These are phyloP conservation scores for Curvularia spicifera DNA, from an alignment of 2,329 filamentous ascomycete genomes.

Conservation along the genomic window DNA sequence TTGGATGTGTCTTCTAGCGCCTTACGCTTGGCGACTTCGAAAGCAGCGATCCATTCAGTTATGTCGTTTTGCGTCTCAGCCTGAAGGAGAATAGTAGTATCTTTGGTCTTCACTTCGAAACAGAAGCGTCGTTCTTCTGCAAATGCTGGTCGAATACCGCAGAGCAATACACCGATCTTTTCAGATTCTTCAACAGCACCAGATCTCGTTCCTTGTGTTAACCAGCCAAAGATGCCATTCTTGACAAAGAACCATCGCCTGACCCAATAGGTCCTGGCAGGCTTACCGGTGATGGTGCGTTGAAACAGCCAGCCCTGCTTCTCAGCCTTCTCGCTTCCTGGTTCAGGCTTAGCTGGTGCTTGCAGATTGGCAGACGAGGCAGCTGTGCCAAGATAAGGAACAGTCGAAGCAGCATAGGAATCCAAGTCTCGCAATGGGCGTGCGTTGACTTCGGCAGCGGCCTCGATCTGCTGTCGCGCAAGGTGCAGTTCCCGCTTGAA, in stretches of 20 bases:
- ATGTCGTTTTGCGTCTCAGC: conserved; percentile 90
- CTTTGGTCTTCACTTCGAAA: conserved; percentile 98
- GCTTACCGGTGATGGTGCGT: conserved; percentile 82
- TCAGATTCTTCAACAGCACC: conserved; percentile 93
- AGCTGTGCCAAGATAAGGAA: conserved; percentile 79
- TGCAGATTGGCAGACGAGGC: conserved; percentile 61
- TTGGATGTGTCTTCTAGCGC: conserved; percentile 77
- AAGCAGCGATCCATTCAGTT: conserved; percentile 92
- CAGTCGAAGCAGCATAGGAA: conserved; percentile 87
- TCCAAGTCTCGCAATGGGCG: conserved; percentile 91
- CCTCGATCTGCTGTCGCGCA: conserved; percentile 82
- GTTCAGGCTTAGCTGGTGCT: conserved; percentile 60
- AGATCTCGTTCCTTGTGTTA: conserved; percentile 79
- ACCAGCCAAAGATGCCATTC: conserved; percentile 93
- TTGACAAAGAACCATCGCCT: conserved; percentile 95
- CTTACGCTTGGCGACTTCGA: conserved; percentile 91
- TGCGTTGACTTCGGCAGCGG: conserved; percentile 70
- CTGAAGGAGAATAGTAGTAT: conserved; percentile 85
- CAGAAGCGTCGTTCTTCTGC: conserved; percentile 95
- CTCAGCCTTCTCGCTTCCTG: conserved; percentile 62
- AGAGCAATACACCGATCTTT: conserved; percentile 92
- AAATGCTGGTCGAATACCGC: conserved; percentile 87
- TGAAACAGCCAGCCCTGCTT: conserved; percentile 97
- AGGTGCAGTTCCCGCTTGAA: conserved; percentile 82
- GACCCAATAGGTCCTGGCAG: conserved; percentile 86